Evolutionary conservation across 208 protist genomes (phyloP).

Genomic region (Entamoeba dispar): DNA sequence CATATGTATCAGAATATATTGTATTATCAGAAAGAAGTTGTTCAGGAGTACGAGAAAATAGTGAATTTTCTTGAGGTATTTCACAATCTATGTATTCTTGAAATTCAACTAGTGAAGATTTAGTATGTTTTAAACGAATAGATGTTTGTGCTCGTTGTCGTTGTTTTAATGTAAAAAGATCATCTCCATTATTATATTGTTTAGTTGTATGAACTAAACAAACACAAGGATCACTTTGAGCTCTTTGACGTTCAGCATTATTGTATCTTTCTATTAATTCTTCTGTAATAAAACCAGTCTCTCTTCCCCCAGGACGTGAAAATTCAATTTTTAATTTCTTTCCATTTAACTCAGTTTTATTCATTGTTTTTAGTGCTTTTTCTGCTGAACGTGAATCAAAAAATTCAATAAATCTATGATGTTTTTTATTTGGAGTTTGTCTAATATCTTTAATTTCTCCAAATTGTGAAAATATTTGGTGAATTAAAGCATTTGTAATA

Average conservation of each 20-base stretch:
- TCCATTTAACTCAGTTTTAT: constrained; percentile 36
- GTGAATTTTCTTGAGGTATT: background rate
- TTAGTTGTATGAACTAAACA: background rate
- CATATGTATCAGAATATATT: no score
- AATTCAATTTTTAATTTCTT: constrained; percentile 37
- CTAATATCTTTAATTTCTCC: constrained; percentile 47
- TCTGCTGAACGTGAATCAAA: constrained; percentile 40
- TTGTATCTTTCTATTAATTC: background rate
- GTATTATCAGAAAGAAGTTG: background rate
- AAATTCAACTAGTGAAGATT: background rate
- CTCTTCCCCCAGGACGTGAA: constrained; percentile 32
- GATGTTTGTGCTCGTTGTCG: background rate
- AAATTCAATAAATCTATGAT: constrained; percentile 48
- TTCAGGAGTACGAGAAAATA: background rate
- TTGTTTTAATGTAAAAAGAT: background rate
- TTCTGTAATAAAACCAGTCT: background rate
- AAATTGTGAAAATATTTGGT: constrained; percentile 30
- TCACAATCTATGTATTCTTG: background rate
- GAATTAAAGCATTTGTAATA: constrained; percentile 24
- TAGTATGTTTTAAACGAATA: background rate
- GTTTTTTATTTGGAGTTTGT: constrained; percentile 43
- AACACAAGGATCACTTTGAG: background rate
- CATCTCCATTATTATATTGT: background rate
- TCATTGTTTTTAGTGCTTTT: constrained; percentile 35
- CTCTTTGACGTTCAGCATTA: background rate